Base-by-base conservation (phyloP, 257 asterid species). In the Oldenlandia corymbosa region DNA sequence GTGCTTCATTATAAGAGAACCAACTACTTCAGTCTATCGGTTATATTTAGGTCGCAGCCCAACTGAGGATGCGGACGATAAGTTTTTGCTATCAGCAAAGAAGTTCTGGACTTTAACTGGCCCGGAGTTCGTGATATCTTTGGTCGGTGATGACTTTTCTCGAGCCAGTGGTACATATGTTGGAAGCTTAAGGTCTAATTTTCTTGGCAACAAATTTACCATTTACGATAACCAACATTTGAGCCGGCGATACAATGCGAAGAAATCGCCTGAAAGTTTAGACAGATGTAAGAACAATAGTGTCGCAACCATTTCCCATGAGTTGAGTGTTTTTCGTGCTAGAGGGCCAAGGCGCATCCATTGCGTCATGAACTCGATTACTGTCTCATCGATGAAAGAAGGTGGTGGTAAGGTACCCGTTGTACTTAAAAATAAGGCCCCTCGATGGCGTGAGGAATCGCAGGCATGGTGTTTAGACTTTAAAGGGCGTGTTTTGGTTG, bases 381-480 rank as follows among this genome's bases (percentile, higher is more conserved):
- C 98, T 5, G 62, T 81, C 58, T 74, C 94, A 58, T 86, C 96
- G 59, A 75, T 91, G 67, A 85, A 80, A 73, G 95, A 82, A 63
- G 98, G 98, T 34, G 96, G 98, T 58, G 72, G 51, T 12, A 66
- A 54, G 24, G 88, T 73, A 64, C 69, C 90, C 0, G 94, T 91
- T 31, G 74, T 83, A 39, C 95, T 91, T 7, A 84, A 81, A 50
- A 91, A 91, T 81, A 91, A 91, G 75, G 71, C 90, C 56, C 98
- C 98, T 11, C 77, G 98, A 66, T 91, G 98, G 98, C 98, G 88
- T 62, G 98, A 91, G 57, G 95, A 88, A 68, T 70, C 88, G 70
- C 98, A 86, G 58, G 88, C 95, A 80, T 91, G 96, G 98, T 91
- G 98, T 80, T 61, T 91, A 18, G 88, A 88, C 73, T 91, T 91